These are phyloP conservation scores for Linnemannia schmuckeri DNA, from an alignment of 192 early-diverging fungal species.

Conservation along the genomic window DNA sequence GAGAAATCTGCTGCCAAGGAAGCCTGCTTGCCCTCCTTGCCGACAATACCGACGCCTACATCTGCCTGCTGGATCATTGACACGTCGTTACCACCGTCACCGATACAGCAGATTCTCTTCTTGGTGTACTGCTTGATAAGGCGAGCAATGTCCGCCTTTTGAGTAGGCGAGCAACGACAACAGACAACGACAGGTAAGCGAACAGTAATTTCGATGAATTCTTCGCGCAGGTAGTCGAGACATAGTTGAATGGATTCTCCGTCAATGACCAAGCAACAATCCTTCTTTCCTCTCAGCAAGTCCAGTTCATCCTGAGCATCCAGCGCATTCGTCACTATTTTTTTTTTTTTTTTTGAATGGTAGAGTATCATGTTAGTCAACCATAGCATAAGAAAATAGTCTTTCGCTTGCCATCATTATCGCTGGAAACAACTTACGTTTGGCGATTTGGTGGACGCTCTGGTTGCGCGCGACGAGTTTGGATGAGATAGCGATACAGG, in stretches of 20 bases:
- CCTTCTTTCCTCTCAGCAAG: slow-evolving; percentile 74
- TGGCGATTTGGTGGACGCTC: slow-evolving; percentile 84
- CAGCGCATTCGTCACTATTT: slow-evolving; percentile 59
- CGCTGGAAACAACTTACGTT: slow-evolving; percentile 57
- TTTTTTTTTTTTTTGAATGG: background rate
- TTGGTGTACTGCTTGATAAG: slow-evolving; percentile 82
- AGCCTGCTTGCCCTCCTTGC: slow-evolving; percentile 96
- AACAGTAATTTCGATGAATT: slow-evolving; percentile 85
- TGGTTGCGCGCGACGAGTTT: slow-evolving; percentile 91
- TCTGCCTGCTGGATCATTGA: slow-evolving; percentile 97
- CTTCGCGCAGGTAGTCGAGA: slow-evolving; percentile 78
- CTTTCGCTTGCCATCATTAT: too few relatives aligned
- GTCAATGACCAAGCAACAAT: slow-evolving; percentile 91
- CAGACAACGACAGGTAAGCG: slow-evolving; percentile 90
- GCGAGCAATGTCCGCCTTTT: slow-evolving; percentile 92
- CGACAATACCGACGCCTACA: slow-evolving; percentile 96
- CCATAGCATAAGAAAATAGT: background rate
- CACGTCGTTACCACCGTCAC: slow-evolving; percentile 98
- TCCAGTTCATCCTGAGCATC: slow-evolving; percentile 80
- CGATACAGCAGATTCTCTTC: slow-evolving; percentile 88
- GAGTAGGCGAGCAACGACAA: slow-evolving; percentile 96
- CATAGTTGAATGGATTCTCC: slow-evolving; percentile 88
- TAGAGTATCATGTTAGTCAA: background rate
- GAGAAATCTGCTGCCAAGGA: slow-evolving; percentile 96
- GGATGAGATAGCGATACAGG: slow-evolving; percentile 93